Percentiles rank a stretch among this genome's conserved stretches.
phyloP scores from a whole-genome alignment of 2,329 filamentous ascomycete genomes.

The Mycogone perniciosa region DNA sequence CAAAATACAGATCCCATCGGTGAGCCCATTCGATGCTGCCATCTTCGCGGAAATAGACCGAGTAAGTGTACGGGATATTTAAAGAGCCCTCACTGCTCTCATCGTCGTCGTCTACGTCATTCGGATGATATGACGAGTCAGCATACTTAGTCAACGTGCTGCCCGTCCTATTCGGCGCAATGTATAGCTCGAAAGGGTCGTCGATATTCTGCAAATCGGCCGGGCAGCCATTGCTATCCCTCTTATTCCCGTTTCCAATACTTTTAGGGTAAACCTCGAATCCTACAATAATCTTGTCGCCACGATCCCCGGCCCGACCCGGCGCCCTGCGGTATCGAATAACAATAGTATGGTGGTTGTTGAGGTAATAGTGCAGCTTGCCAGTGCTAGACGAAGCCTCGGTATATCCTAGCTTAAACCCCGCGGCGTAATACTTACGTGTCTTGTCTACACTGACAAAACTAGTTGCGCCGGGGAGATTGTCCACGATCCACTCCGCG shows the following conservation, averaged over 20 bases:
- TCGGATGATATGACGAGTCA: conserved; percentile 52
- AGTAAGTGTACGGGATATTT: conserved; percentile 79
- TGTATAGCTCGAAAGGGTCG: conserved; percentile 61
- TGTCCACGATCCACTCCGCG: conserved; percentile 92
- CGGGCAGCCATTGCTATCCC: conserved; percentile 61
- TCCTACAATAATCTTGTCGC: conserved; percentile 75
- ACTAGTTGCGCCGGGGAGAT: conserved; percentile 80
- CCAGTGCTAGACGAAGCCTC: conserved; percentile 56
- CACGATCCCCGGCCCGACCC: conserved; percentile 59
- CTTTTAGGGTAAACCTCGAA: conserved; percentile 91
- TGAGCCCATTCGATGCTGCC: conserved; percentile 73
- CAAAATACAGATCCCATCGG: conserved; percentile 86
- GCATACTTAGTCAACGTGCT: conserved; percentile 41
- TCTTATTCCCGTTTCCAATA: conserved; percentile 54
- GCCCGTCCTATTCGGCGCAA: conserved; percentile 56
- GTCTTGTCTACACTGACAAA: conserved; percentile 82
- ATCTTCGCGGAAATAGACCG: conserved; percentile 83
- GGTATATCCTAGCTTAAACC: conserved; percentile 80
- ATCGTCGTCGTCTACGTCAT: conserved; percentile 37
- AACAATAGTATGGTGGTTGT: conserved; percentile 85
- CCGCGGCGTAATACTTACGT: conserved; percentile 81
- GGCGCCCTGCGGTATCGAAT: conserved; percentile 70
- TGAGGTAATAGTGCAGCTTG: conserved; percentile 63
- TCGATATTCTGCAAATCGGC: conserved; percentile 56
- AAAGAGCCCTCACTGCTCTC: conserved; percentile 60